phyloP scores from a whole-genome alignment of 805 yeast genomes.

The Wickerhamiella spandovensis region DNA sequence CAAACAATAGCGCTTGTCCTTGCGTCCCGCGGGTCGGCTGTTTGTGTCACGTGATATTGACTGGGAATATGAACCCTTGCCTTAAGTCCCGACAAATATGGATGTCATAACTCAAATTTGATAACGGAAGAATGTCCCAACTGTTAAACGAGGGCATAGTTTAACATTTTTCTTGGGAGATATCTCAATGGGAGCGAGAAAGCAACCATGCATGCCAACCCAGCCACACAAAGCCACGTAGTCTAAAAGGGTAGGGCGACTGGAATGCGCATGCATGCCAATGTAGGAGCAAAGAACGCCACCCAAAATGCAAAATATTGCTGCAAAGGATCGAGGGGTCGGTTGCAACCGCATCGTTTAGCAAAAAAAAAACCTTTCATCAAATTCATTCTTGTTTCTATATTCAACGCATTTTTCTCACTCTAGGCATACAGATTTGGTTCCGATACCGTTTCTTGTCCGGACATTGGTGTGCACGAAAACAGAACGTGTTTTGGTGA shows the following conservation, averaged over 20 bases:
- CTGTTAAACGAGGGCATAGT: conserved; percentile 4
- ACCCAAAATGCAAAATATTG: not conserved
- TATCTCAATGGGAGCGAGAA: not conserved
- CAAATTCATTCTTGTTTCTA: too few species aligned
- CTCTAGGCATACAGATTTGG: not conserved
- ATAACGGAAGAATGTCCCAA: not conserved
- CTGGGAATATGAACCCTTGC: not conserved
- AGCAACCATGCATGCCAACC: not conserved
- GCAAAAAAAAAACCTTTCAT: too few species aligned
- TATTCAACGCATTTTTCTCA: not conserved
- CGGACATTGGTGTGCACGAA: too few species aligned
- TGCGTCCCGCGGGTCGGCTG: too few species aligned
- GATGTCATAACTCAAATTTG: not conserved
- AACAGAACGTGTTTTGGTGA: not conserved
- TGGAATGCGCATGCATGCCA: conserved; percentile 1
- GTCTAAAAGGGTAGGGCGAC: not conserved
- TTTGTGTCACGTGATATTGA: not conserved
- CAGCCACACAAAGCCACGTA: not conserved
- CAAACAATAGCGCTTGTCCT: too few species aligned
- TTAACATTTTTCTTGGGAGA: conserved; percentile 1
- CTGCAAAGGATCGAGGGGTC: not conserved
- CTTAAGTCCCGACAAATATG: not conserved
- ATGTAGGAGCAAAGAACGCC: not conserved
- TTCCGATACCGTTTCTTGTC: not conserved
- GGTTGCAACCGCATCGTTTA: too few species aligned